Base-by-base conservation (phyloP, 108 stramenopile species). In the Conticribra guillardii region DNA sequence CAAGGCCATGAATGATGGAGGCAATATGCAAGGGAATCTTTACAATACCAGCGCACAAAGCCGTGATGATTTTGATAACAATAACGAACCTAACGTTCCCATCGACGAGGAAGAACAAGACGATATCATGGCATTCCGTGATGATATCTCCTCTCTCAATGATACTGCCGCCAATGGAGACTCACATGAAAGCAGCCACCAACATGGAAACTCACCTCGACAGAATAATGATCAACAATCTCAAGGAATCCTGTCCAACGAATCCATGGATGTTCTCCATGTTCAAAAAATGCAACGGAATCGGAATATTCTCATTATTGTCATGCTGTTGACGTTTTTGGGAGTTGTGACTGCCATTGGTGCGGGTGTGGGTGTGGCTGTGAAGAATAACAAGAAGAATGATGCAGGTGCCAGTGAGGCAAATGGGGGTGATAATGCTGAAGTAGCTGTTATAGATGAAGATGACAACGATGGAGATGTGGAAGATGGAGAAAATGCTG, bases 301-400 rank as follows among this genome's bases (percentile, higher is more conserved):
- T 34, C 51, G 67, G 28, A 75, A 75, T 55, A 45, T 60, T 0
- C 37, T 68, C 1, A 75, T 75, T 17, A 62, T 75, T 32, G 0
- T 62, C 2, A 24, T 66, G 19, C 47, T 75, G 8, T 17, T 67
- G 28, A 17, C 52, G 15, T 75, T 75, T 27, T 27, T 75, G 17
- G 74, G 66, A n/a, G 26, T 76, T 22, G 70, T 71, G 0, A 26
- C 29, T 22, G 70, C 60, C 9, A 71, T 71, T 21, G 67, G 48
- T 30, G 67, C 62, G 16, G 67, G 60, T 17, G 48, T 76, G 29
- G 74, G 45, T 11, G 1, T 52, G n/a, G 74, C 74, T 15, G 2
- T 75, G 33, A 47, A 60, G 31, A 57, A 63, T 7, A 64, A 50
- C 8, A 8, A n/a, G 30, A 11, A 41, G 37, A 11, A 41, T 5